Evolutionary conservation across 257 asterid species (phyloP).

Genomic region (Solanum chilense): DNA sequence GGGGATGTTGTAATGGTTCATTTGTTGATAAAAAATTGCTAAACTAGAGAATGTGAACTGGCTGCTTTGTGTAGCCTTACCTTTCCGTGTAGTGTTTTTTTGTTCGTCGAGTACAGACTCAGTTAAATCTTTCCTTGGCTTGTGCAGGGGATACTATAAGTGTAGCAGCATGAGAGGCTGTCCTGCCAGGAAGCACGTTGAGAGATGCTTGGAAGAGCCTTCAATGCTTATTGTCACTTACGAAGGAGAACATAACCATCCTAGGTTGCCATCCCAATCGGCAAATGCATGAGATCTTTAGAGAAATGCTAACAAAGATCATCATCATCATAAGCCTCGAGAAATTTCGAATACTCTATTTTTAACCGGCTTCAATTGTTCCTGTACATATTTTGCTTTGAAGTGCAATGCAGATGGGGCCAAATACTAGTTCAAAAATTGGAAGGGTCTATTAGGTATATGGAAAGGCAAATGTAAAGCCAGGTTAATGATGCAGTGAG

Average conservation of each 20-base stretch:
- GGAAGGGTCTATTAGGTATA: background rate
- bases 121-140: background rate
- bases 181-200: constrained; percentile 93
- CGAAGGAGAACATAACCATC: constrained; percentile 94
- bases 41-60: background rate
- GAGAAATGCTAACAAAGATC: background rate
- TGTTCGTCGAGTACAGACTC: background rate
- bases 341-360: background rate
- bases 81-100: background rate
- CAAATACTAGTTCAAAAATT: background rate
- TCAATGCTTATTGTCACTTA: constrained; percentile 86
- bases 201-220: constrained; percentile 87
- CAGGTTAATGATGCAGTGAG: background rate
- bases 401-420: constrained; percentile 5
- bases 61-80: background rate
- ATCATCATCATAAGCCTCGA: background rate
- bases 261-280: constrained; percentile 62
- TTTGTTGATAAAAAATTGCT: background rate
- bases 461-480: background rate
- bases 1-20: background rate
- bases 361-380: constrained; percentile 15
- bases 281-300: constrained; percentile 29
- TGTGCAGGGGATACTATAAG: constrained; percentile 85
- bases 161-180: constrained; percentile 98
- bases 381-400: constrained; percentile 12